Evolutionary conservation across 495 filamentous ascomycete genomes (phyloP).

Genomic region (Penicillium fimorum): DNA sequence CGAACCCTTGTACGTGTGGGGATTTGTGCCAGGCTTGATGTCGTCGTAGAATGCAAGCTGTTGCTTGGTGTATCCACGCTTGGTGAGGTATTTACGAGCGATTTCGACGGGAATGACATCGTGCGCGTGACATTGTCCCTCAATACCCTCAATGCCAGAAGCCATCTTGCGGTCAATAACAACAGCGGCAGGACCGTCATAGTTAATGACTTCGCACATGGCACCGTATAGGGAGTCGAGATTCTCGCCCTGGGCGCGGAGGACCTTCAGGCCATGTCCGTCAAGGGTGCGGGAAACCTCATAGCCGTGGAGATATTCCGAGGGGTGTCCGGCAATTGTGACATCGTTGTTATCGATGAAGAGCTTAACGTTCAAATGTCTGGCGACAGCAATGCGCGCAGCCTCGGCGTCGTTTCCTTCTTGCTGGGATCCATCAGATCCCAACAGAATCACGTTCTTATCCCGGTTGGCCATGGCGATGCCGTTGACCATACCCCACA

Average conservation of each 20-base stretch:
- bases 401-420: constrained; percentile 46
- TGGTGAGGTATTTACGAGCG: constrained; percentile 42
- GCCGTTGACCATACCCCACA: constrained; percentile 44
- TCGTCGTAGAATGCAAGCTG: constrained; percentile 41
- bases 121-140: constrained; percentile 37
- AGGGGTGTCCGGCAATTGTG: constrained; percentile 42
- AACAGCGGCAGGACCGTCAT: constrained; percentile 37
- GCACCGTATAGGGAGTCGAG: constrained; percentile 35
- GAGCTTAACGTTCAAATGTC: constrained; percentile 40
- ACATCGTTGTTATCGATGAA: constrained; percentile 46
- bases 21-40: constrained; percentile 38
- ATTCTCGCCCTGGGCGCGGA: constrained; percentile 37
- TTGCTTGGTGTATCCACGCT: constrained; percentile 36
- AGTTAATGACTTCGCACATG: constrained; percentile 32
- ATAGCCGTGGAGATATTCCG: constrained; percentile 37
- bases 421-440: constrained; percentile 43
- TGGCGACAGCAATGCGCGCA: constrained; percentile 38
- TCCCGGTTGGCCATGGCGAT: constrained; percentile 39
- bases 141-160: constrained; percentile 35
- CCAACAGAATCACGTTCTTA: constrained; percentile 36
- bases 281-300: constrained; percentile 31
- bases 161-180: constrained; percentile 39
- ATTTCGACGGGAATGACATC: constrained; percentile 41
- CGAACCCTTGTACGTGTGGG: constrained; percentile 34
- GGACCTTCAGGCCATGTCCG: constrained; percentile 37